phyloP scores from a whole-genome alignment of 352 stramenopile species.

The Thalassiosira exigua region DNA sequence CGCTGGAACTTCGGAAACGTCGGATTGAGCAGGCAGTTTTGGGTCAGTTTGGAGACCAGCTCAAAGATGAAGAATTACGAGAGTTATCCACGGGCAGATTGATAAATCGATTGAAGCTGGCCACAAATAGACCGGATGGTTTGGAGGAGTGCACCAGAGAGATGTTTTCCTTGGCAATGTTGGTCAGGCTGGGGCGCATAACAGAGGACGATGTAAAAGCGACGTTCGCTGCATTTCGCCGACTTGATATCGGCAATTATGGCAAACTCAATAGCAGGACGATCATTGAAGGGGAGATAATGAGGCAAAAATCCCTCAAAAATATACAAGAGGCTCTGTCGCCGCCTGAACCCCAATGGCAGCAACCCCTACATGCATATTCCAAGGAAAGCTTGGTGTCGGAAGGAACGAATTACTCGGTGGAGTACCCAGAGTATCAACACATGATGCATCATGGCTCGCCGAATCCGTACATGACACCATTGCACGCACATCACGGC shows the following conservation, averaged over 20 bases:
- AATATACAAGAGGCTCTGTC: conserved; percentile 47
- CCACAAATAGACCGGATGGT: conserved; percentile 66
- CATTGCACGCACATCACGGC: background rate
- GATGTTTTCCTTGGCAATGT: conserved; percentile 86
- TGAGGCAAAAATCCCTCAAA: conserved; percentile 48
- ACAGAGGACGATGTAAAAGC: conserved; percentile 80
- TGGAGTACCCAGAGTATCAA: background rate
- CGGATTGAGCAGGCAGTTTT: conserved; percentile 80
- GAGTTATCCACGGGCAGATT: conserved; percentile 82
- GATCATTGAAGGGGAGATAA: conserved; percentile 80
- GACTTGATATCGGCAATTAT: conserved; percentile 80
- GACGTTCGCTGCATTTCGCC: conserved; percentile 81
- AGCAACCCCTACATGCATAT: conserved; percentile 2
- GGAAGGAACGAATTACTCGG: conserved; percentile 6
- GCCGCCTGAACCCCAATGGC: background rate
- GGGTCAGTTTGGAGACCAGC: conserved; percentile 78
- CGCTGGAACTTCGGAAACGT: conserved; percentile 80
- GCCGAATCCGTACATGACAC: conserved; percentile 46
- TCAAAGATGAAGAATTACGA: conserved; percentile 79
- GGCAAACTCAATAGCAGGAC: conserved; percentile 79
- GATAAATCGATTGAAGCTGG: conserved; percentile 77
- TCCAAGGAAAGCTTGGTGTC: too few relatives aligned
- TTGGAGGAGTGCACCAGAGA: conserved; percentile 84
- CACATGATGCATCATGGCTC: conserved; percentile 24
- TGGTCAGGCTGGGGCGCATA: conserved; percentile 82